Percentiles rank a stretch among this genome's conserved stretches.
These are phyloP conservation scores for Pseudogymnoascus sp. DNA, from an alignment of 2,329 filamentous ascomycete genomes.

Conservation along the genomic window DNA sequence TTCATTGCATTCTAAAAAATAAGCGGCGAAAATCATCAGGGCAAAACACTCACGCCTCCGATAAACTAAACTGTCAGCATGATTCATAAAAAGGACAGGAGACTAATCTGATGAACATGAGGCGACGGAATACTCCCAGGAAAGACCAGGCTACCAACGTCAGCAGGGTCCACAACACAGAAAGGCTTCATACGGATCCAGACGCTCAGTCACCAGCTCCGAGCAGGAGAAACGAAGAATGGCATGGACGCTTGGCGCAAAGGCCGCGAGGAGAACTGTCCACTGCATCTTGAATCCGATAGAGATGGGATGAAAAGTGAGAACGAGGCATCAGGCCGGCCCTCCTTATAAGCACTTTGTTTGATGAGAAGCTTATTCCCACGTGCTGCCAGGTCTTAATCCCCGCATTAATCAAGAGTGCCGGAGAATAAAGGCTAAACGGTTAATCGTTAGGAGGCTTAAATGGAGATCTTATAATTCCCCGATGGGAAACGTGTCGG, in stretches of 20 bases:
- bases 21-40: background rate
- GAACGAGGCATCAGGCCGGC: background rate
- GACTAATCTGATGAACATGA: conserved; percentile 19
- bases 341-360: background rate
- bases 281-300: conserved; percentile 12
- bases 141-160: conserved; percentile 12
- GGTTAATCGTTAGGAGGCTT: background rate
- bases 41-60: background rate
- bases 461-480: background rate
- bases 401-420: background rate
- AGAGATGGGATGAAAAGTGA: background rate
- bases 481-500: background rate
- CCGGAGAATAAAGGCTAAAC: background rate
- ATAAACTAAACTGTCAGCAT: background rate
- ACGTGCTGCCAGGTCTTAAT: background rate
- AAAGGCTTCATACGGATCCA: conserved; percentile 14
- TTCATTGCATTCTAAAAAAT: conserved; percentile 33
- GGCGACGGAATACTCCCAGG: conserved; percentile 14
- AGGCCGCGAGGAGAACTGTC: conserved; percentile 10
- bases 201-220: conserved; percentile 18
- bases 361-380: background rate
- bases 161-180: background rate
- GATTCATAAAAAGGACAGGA: background rate
- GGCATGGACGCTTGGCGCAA: conserved; percentile 12
- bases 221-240: conserved; percentile 18